Base-by-base conservation (phyloP, 2,329 filamentous ascomycete genomes). In the Verticillium albo-atrum region DNA sequence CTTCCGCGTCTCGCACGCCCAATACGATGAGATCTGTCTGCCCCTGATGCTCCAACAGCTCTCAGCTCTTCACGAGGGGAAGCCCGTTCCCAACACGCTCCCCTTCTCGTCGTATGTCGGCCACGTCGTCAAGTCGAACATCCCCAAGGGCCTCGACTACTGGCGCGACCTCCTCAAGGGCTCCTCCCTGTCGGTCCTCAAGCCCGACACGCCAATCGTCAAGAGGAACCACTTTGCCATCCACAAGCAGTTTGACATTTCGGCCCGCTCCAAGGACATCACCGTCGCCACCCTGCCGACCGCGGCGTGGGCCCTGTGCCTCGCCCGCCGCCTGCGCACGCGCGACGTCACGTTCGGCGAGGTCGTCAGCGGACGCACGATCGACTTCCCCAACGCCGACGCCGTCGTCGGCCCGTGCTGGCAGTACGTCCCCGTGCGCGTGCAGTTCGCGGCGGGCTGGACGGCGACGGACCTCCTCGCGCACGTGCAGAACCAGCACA, bases 21-120 rank as follows among this genome's bases (percentile, higher is more conserved):
- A 89, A 64, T 89, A 89, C 67, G 87, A 90, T 63, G 87, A 87
- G 63, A 85, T 89, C 25, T 89, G 83, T 64, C 77, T 89, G 9
- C 82, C 85, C 0, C 74, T 79, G n/a, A 79, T 89, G 23, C 79
- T 89, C 60, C 78, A 77, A 20, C 84, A 88, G 66, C 80, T 89
- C 47, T 82, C 82, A 3, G 77, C 79, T 0, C 74, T 87, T 6
- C 86, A 77, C 61, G 68, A 75, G 28, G 70, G 65, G 37, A 62
- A 64, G 47, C 63, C 70, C 0, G 68, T 70, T 0, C 65, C 67
- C 4, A 64, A 69, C 6, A 72, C 75, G 0, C 66, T 75, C 0
- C 76, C 79, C 0, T 82, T 81, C 68, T 81, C 79, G 0, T 65
- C 72, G 4, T 81, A 80, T 61, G 76, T 81, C 20, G 71, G 74